phyloP scores from a whole-genome alignment of 148 eudicot genomes.

The Vaccinium corymbosum region DNA sequence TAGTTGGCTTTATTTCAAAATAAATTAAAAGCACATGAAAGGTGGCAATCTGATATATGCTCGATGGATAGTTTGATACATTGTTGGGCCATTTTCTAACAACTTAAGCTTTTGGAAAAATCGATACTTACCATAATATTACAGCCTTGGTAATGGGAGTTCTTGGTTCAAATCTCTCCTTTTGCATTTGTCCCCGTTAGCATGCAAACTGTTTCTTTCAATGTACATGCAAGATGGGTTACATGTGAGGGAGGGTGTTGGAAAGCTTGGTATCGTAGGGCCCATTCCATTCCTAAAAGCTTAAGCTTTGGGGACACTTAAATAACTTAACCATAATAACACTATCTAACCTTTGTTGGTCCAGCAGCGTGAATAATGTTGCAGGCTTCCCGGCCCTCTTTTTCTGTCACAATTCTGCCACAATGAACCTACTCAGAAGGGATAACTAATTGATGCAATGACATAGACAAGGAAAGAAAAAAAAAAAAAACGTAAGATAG shows the following conservation, averaged over 20 bases:
- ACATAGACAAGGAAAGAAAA: not conserved
- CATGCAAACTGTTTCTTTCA: not conserved
- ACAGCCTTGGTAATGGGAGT: not conserved
- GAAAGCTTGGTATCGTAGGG: not conserved
- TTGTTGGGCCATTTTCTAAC: not conserved
- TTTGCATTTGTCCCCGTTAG: not conserved
- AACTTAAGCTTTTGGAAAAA: not conserved
- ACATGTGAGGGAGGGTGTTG: not conserved
- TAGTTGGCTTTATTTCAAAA: not conserved
- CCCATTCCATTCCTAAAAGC: not conserved
- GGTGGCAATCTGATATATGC: not conserved
- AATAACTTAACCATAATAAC: not conserved
- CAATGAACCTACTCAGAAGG: conserved; percentile 20
- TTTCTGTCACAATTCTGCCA: conserved; percentile 70
- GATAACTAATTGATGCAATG: not conserved
- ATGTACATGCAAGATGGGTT: not conserved
- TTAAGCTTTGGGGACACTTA: not conserved
- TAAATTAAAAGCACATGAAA: not conserved
- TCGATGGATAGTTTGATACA: not conserved
- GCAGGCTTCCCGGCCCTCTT: conserved; percentile 89
- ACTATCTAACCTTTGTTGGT: conserved; percentile 64
- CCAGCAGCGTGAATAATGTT: conserved; percentile 93
- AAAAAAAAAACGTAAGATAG: not conserved
- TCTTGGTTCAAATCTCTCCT: not conserved
- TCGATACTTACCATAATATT: not conserved